These are phyloP conservation scores for Claviceps digitariae DNA, from an alignment of 2,329 filamentous ascomycete species.

Conservation along the genomic window DNA sequence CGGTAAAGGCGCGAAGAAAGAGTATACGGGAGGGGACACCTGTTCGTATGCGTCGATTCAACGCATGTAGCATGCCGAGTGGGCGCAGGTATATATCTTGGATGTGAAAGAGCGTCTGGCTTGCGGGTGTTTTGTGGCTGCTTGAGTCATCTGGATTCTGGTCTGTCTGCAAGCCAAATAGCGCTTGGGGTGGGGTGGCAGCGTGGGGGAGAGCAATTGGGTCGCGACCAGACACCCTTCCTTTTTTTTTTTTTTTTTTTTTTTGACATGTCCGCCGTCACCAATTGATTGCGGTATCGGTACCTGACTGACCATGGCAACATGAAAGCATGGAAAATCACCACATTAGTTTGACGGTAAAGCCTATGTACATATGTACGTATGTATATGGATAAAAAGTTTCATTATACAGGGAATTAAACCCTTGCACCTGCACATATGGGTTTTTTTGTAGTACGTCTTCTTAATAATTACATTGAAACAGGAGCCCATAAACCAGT, in stretches of 20 bases:
- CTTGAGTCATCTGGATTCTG: slow-evolving; percentile 8
- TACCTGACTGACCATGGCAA: neutral
- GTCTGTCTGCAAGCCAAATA: slow-evolving; percentile 6
- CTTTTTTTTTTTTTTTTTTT: slow-evolving; percentile 3
- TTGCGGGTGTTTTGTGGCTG: slow-evolving; percentile 5
- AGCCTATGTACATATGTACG: neutral
- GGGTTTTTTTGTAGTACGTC: neutral
- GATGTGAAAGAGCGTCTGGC: slow-evolving; percentile 3
- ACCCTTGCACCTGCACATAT: neutral
- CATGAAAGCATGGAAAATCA: neutral
- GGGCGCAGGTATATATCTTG: neutral
- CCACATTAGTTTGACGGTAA: neutral
- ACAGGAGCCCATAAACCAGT: neutral
- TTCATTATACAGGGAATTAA: neutral
- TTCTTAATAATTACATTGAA: neutral
- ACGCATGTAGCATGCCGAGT: slow-evolving; percentile 10
- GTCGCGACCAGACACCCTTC: slow-evolving; percentile 3
- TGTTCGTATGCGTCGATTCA: slow-evolving; percentile 6
- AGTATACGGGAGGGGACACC: neutral
- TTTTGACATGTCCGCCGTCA: neutral
- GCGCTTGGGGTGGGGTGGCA: slow-evolving; percentile 4
- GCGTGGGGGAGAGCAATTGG: neutral
- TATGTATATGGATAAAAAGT: neutral
- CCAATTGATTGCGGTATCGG: neutral
- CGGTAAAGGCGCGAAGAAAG: slow-evolving; percentile 2